Evolutionary conservation across 176 grass and related monocot genomes (phyloP).

Genomic region (Raddia guianensis): DNA sequence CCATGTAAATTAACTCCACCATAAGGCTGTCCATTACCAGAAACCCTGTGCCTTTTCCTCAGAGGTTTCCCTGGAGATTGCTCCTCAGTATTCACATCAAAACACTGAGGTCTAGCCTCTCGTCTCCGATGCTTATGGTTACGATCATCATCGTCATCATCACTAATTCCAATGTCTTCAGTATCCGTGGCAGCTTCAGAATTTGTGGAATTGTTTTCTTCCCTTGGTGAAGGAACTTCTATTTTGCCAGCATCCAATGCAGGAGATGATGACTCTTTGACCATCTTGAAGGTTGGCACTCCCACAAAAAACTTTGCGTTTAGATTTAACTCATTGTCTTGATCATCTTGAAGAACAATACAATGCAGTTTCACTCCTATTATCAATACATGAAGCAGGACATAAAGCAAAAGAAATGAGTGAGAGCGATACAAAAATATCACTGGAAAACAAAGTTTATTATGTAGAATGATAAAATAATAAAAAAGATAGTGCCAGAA

Average conservation of each 20-base stretch:
- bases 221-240: constrained; percentile 59
- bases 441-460: background rate
- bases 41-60: constrained; percentile 58
- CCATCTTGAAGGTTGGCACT: constrained; percentile 52
- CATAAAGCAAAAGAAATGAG: constrained; percentile 9
- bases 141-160: constrained; percentile 88
- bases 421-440: constrained; percentile 3
- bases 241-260: constrained; percentile 46
- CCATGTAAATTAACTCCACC: constrained; percentile 46
- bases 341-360: constrained; percentile 30
- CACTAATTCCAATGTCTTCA: constrained; percentile 68
- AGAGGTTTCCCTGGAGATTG: constrained; percentile 44
- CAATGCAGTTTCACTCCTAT: constrained; percentile 27
- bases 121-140: constrained; percentile 91
- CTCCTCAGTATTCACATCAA: constrained; percentile 61
- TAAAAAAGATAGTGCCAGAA: constrained; percentile 32
- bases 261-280: constrained; percentile 48
- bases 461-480: constrained; percentile 13
- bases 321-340: constrained; percentile 39
- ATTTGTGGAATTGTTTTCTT: constrained; percentile 66
- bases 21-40: constrained; percentile 49
- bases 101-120: constrained; percentile 62
- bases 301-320: constrained; percentile 24
- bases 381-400: constrained; percentile 26
- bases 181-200: constrained; percentile 71